Base-by-base conservation (phyloP, 257 asterid genomes). In the Salvia miltiorrhiza region DNA sequence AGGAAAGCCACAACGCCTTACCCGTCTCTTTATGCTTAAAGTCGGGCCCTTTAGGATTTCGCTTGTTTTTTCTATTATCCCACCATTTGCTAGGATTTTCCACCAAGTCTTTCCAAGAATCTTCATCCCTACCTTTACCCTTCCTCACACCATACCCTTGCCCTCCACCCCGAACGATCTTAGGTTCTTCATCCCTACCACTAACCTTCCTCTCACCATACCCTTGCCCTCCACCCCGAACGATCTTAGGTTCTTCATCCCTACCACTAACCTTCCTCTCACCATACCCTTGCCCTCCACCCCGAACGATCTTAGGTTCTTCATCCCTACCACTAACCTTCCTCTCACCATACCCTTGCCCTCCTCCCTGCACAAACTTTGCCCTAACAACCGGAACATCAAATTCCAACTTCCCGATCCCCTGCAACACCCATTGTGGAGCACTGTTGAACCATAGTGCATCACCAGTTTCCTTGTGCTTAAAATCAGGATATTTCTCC, bases 401-500 rank as follows among this genome's bases (percentile, higher is more conserved):
- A 70, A 86, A 78, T 64, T 82, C 87, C 79, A 88, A 54, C 63
- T 76, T 82, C 39, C 44, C 76, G 11, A 92, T 61, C 23, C 81
- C 89, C 49, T 65, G 74, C 55, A 83, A 63, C 35, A 80, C 78
- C 90, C 88, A 88, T 1, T 37, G 4, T 2, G 96, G 96, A 60
- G 90, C 88, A 4, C 8, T 64, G 49, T 57, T 7, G 3, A 92
- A 16, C 93, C 96, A 89, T 8, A 92, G 76, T 0, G 73, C 35
- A 47, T 73, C 68, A 49, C 76, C 79, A 16, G 61, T 76, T 55
- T 47, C 85, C 73, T 79, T 84, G 67, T 81, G 89, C 83, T 87
- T 87, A 74, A 87, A 92, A 79, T 92, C 96, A 0, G 96, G 96
- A 63, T 54, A 37, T 9, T 76, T 84, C 33, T 71, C 80, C 67